Conservation (phyloP, 352 stramenopile species). For the Phytophthora foliorum region DNA sequence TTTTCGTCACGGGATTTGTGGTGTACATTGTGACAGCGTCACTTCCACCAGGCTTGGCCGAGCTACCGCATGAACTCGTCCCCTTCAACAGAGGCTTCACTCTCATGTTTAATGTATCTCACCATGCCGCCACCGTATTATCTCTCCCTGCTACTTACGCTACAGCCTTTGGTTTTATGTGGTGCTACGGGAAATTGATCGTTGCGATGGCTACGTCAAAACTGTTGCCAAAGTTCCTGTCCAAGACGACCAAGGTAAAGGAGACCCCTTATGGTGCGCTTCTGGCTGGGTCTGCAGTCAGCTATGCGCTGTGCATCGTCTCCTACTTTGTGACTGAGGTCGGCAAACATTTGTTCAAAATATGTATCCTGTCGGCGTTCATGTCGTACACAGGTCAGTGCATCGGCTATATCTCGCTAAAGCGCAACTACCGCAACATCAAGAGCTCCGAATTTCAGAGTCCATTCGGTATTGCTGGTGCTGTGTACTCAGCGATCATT, state of each 20-base stretch:
- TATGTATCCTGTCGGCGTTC: slow-evolving; percentile 46
- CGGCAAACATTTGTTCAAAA: slow-evolving; percentile 34
- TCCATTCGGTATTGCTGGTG: slow-evolving; percentile 43
- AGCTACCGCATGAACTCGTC: slow-evolving; percentile 31
- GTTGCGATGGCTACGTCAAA: slow-evolving; percentile 53
- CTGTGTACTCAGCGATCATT: slow-evolving; percentile 36
- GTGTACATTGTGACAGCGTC: slow-evolving; percentile 51
- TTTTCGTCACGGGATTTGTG: slow-evolving; percentile 41
- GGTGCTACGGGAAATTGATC: slow-evolving; percentile 64
- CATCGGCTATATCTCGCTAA: slow-evolving; percentile 52
- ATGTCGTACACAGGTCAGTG: slow-evolving; percentile 53
- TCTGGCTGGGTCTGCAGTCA: slow-evolving; percentile 33
- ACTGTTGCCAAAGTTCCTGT: slow-evolving; percentile 45
- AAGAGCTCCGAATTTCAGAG: slow-evolving; percentile 51
- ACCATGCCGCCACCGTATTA: slow-evolving; percentile 33
- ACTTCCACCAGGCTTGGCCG: slow-evolving; percentile 36
- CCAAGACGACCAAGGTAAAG: slow-evolving; percentile 26
- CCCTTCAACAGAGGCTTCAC: slow-evolving; percentile 49
- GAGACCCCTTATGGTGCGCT: slow-evolving; percentile 38
- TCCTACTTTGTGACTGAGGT: slow-evolving; percentile 37
- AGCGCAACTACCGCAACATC: slow-evolving; percentile 49
- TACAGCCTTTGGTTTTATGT: slow-evolving; percentile 63
- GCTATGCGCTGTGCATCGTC: slow-evolving; percentile 47
- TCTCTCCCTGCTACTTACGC: slow-evolving; percentile 60
- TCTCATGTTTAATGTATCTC: slow-evolving; percentile 36